phyloP scores from a whole-genome alignment of 2,329 filamentous ascomycete genomes.

The Thermoascus crustaceus region DNA sequence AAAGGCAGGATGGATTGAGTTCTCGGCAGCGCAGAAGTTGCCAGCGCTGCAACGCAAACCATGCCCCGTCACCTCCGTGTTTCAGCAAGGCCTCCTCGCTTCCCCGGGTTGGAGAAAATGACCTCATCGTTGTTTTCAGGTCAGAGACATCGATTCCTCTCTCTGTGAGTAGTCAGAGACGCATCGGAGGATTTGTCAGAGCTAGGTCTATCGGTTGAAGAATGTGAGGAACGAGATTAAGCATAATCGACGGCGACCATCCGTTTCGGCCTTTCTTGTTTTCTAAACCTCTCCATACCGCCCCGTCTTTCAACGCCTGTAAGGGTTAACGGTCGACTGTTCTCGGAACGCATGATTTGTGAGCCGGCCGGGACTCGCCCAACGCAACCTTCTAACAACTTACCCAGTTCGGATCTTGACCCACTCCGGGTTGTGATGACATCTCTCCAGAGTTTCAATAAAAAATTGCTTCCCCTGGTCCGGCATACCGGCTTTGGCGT shows the following conservation, averaged over 20 bases:
- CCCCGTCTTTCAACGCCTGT: not conserved
- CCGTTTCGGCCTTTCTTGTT: not conserved
- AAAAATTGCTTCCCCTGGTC: slow-evolving; percentile 1
- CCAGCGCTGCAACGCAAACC: not conserved
- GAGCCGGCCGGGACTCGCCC: too few relatives aligned
- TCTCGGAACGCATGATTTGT: not conserved
- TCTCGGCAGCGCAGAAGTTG: not conserved
- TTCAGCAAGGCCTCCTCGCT: slow-evolving; percentile 1
- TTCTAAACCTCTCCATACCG: not conserved
- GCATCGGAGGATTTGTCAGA: not conserved
- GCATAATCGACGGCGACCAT: not conserved
- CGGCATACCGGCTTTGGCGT: not conserved
- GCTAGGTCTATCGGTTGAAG: not conserved
- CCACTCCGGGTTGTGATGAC: slow-evolving; percentile 1
- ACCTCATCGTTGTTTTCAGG: too few relatives aligned
- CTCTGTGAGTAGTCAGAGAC: too few relatives aligned
- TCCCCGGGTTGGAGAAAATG: too few relatives aligned
- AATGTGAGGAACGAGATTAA: slow-evolving; percentile 2
- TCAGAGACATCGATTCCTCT: not conserved
- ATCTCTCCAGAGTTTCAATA: slow-evolving; percentile 3
- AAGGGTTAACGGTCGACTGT: not conserved
- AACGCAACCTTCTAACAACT: too few relatives aligned
- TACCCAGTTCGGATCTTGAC: not conserved
- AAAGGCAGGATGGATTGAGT: slow-evolving; percentile 1
- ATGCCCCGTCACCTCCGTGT: not conserved